Evolutionary conservation across 2,329 filamentous ascomycete species (phyloP).

Genomic region (Camptophora hylomeconis): DNA sequence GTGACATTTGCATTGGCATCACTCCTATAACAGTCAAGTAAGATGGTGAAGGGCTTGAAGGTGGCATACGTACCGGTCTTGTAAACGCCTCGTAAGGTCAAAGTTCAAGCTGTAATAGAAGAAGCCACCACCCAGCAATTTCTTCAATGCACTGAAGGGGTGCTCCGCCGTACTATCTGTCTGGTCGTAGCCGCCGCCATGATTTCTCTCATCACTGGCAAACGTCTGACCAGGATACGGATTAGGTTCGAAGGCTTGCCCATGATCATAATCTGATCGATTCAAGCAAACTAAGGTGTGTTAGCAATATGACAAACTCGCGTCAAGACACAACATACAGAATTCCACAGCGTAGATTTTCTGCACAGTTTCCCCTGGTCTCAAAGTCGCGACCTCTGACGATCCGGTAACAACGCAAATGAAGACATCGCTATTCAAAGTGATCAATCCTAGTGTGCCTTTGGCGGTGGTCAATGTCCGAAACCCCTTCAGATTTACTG

Average conservation of each 20-base stretch:
- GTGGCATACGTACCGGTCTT: constrained; percentile 53
- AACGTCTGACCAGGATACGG: constrained; percentile 41
- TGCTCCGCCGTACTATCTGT: constrained; percentile 66
- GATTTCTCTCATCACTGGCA: constrained; percentile 40
- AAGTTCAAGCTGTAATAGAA: constrained; percentile 99
- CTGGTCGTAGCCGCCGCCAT: constrained; percentile 40
- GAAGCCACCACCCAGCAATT: constrained; percentile 79
- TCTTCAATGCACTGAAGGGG: constrained; percentile 80
- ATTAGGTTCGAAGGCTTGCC: constrained; percentile 42
- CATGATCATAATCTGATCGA: constrained; percentile 70
- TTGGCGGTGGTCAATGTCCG: constrained; percentile 64
- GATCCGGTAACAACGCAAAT: constrained; percentile 77
- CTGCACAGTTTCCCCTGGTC: constrained; percentile 80
- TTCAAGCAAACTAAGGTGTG: constrained; percentile 63
- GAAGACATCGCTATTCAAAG: constrained; percentile 73
- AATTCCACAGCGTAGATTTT: constrained; percentile 81
- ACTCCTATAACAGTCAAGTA: constrained; percentile 15
- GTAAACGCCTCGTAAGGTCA: constrained; percentile 82
- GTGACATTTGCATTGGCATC: constrained; percentile 62
- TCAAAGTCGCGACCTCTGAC: constrained; percentile 63
- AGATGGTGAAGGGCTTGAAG: constrained; percentile 1
- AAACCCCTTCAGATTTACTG: constrained; percentile 61
- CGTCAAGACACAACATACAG: constrained; percentile 26
- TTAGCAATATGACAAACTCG: constrained; percentile 7
- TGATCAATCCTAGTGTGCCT: constrained; percentile 79